Evolutionary conservation across 345 rosid species (phyloP).

Genomic region (Brassica carinata): DNA sequence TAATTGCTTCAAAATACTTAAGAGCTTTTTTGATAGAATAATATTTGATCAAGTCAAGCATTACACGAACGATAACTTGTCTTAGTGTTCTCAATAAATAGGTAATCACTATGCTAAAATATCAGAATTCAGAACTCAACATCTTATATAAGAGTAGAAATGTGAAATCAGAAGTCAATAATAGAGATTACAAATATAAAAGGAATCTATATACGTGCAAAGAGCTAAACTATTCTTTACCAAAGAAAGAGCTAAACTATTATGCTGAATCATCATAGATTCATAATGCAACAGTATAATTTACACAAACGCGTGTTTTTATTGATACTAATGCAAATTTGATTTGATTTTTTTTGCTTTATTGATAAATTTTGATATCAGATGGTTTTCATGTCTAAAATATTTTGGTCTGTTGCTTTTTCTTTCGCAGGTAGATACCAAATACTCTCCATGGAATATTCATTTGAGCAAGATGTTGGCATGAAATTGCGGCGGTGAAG

Average conservation of each 20-base stretch:
- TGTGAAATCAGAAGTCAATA: not conserved
- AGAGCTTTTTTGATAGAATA: not conserved
- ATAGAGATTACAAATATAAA: not conserved
- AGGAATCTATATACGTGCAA: not conserved
- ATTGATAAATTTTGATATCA: not conserved
- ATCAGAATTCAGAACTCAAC: not conserved
- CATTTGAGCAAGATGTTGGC: slow-evolving; percentile 46
- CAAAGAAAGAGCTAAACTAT: not conserved
- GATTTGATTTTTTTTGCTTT: not conserved
- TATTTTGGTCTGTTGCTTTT: not conserved
- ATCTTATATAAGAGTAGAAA: not conserved
- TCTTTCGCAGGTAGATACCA: slow-evolving; percentile 18
- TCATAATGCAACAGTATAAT: not conserved
- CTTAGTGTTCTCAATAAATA: not conserved
- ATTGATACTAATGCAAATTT: not conserved
- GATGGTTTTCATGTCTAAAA: not conserved
- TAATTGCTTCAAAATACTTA: not conserved
- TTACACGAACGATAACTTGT: not conserved
- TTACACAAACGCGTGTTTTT: not conserved
- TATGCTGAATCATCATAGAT: not conserved
- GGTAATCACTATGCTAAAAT: not conserved
- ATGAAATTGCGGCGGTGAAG: slow-evolving; percentile 31
- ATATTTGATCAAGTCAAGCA: not conserved
- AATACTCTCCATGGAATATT: slow-evolving; percentile 33
- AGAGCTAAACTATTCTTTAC: not conserved